Base-by-base conservation (phyloP, 2,329 filamentous ascomycete species). In the Clonostachys solani region DNA sequence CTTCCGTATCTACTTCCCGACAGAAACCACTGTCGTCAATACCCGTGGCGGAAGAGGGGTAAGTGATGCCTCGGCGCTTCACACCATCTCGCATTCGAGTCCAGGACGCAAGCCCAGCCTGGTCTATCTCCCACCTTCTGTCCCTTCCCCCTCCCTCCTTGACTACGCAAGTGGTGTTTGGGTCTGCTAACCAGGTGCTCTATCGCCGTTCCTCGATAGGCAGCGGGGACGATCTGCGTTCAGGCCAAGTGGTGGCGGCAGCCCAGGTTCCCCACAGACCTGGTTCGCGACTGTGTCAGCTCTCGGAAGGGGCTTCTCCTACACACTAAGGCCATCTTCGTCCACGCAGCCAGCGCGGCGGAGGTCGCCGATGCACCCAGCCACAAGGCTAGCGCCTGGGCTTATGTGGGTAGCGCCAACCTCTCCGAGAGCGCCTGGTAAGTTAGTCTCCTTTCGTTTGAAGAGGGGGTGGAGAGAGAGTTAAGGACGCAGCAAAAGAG, bases 351-450 rank as follows among this genome's bases (percentile, higher is more conserved):
- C 40, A 19, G 47, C 16, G 34, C 12, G 23, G 10, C 43, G 36
- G 47, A 47, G 44, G 33, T 38, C 40, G 43, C 38, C 33, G 36
- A 52, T 17, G 19, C 33, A 18, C 47, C 52, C 49, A 83, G 83
- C 5, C 23, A 29, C 23, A 29, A 29, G 23, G 23, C 23, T 29
- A 29, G 23, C 23, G 29, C 37, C 38, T 97, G 89, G 86, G 86
- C 80, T 3, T 97, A 97, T 60, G 69, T 96, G 36, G 94, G 94
- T 15, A 95, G 89, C 56, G 89, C 90, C 8, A 99, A 99, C 66
- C 68, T 96, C 29, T 95, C 91, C 0, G 91, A 96, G 65, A 92
- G 88, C 62, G 94, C 94, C 33, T 99, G 94, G 87, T 90, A 69
- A 73, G 82, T 72, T n/a, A 45, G 43, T 51, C 45, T 45, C 49